A percentile compares a stretch with the other conserved stretches of the same genome.
These are phyloP conservation scores for Trypanosoma avium DNA, from an alignment of 208 protist species.

Conservation along the genomic window DNA sequence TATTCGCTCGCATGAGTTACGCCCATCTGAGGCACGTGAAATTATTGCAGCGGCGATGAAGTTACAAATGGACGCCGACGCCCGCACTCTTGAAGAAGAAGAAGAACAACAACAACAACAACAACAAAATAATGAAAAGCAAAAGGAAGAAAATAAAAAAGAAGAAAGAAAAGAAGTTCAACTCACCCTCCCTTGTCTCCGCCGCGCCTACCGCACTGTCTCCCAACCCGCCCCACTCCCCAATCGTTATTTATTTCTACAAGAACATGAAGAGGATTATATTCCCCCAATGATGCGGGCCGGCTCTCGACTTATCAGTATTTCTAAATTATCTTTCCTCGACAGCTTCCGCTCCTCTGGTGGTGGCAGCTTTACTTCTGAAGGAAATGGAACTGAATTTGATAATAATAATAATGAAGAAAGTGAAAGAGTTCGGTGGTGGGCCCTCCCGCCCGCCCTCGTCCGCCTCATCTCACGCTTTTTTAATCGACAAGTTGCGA, in stretches of 20 bases:
- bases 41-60: constrained; percentile 49
- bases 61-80: constrained; percentile 33
- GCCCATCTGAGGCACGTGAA: constrained; percentile 46
- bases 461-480: constrained; percentile 59
- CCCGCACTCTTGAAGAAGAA: constrained; percentile 4
- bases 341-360: constrained; percentile 23
- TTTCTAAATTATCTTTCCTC: constrained; percentile 49
- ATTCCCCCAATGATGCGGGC: constrained; percentile 66
- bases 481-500: constrained; percentile 56
- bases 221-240: constrained; percentile 26
- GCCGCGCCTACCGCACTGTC: constrained; percentile 43
- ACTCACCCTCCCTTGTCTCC: constrained; percentile 34
- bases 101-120: neutral
- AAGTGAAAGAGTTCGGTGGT: constrained; percentile 64
- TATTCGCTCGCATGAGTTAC: constrained; percentile 50
- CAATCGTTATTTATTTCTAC: constrained; percentile 52
- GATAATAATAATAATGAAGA: too few species aligned
- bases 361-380: constrained; percentile 7
- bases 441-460: constrained; percentile 49
- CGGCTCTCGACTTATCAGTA: constrained; percentile 66
- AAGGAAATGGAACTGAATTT: neutral
- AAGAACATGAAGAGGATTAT: constrained; percentile 67
- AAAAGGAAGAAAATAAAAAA: neutral
- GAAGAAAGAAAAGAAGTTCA: constrained; percentile 3
- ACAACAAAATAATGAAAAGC: neutral